These are phyloP conservation scores for Aspergillus steynii DNA, from an alignment of 495 filamentous ascomycete species.

Conservation along the genomic window DNA sequence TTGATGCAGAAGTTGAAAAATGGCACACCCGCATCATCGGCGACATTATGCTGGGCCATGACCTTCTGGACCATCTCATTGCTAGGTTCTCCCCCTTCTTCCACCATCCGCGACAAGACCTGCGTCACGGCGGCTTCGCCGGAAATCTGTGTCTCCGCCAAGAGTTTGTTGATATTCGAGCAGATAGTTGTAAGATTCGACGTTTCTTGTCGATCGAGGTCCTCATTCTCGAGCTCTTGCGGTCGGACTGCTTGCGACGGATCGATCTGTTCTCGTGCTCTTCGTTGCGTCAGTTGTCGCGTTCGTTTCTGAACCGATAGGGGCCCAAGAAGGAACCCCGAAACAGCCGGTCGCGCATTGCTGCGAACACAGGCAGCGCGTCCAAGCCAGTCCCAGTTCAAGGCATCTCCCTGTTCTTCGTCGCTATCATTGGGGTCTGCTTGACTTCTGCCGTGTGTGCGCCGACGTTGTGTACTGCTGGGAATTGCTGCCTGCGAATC, in stretches of 20 bases:
- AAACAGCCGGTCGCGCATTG: conserved; percentile 72
- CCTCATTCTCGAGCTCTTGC: conserved; percentile 67
- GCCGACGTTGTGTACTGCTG: conserved; percentile 33
- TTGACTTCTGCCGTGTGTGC: conserved; percentile 33
- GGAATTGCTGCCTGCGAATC: conserved; percentile 18
- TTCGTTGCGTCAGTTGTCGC: conserved; percentile 66
- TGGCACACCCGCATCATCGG: conserved; percentile 63
- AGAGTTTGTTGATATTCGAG: conserved; percentile 56
- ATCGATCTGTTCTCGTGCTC: conserved; percentile 60
- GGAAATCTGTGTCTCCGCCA: conserved; percentile 40
- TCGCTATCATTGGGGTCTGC: conserved; percentile 51
- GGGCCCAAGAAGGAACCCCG: conserved; percentile 86
- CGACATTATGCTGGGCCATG: conserved; percentile 57
- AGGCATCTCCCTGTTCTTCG: conserved; percentile 65
- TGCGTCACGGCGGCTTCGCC: conserved; percentile 35
- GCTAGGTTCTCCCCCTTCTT: conserved; percentile 39
- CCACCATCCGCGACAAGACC: conserved; percentile 27
- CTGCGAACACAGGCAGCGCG: conserved; percentile 68
- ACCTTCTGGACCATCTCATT: conserved; percentile 39
- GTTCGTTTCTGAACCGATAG: conserved; percentile 83
- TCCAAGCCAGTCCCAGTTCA: conserved; percentile 89
- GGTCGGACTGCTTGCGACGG: conserved; percentile 66
- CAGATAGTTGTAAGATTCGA: conserved; percentile 72
- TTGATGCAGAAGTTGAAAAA: conserved; percentile 87
- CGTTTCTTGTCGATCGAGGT: conserved; percentile 71